Evolutionary conservation across 2,329 filamentous ascomycete species (phyloP).

Genomic region (Penicillium thymicola): DNA sequence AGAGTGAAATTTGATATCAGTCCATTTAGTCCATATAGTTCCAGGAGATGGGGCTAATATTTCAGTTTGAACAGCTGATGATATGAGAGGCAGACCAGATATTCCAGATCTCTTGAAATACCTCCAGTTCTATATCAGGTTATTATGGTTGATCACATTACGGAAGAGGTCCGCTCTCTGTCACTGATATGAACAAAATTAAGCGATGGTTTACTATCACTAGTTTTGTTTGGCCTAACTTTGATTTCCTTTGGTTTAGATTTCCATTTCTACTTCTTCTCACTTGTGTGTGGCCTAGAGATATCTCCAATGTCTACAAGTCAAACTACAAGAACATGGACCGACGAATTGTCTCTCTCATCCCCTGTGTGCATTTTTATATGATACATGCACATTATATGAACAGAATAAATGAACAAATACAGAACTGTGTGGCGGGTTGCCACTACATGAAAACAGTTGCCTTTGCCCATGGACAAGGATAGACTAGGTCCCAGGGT

Average conservation of each 20-base stretch:
- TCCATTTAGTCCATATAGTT: too few species aligned
- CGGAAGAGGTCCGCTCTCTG: too few species aligned
- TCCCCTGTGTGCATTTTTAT: neutral
- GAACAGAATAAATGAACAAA: neutral
- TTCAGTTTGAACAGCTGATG: neutral
- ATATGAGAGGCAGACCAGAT: neutral
- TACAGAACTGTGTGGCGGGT: constrained; percentile 1
- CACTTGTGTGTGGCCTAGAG: too few species aligned
- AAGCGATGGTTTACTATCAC: neutral
- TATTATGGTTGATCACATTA: neutral
- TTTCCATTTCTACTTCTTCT: neutral
- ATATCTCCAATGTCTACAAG: neutral
- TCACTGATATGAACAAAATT: too few species aligned
- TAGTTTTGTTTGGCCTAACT: neutral
- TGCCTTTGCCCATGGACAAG: neutral
- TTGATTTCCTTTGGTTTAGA: neutral
- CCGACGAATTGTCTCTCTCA: neutral
- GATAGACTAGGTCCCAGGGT: neutral
- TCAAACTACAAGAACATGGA: neutral
- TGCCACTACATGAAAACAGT: constrained; percentile 1
- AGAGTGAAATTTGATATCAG: neutral
- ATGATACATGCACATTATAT: neutral
- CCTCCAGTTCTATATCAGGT: neutral
- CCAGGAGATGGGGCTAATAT: neutral
- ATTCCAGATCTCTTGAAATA: neutral